These are phyloP conservation scores for Colletotrichum eleusines DNA, from an alignment of 2,329 filamentous ascomycete genomes.

Conservation along the genomic window DNA sequence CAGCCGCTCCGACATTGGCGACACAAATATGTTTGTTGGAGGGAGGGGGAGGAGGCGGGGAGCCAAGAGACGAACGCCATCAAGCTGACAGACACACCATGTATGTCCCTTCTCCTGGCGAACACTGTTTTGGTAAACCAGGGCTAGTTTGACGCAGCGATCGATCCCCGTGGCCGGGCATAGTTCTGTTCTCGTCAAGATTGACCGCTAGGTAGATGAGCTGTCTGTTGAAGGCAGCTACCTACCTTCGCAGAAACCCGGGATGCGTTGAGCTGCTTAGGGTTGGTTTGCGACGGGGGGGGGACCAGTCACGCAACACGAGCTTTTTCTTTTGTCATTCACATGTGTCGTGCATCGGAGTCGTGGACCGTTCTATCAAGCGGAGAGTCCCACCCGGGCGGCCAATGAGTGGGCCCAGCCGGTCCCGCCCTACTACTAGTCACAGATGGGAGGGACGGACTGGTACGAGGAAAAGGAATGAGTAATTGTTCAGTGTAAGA, in stretches of 20 bases:
- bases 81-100: background rate
- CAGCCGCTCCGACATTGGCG: slow-evolving; percentile 23
- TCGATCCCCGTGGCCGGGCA: background rate
- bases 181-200: background rate
- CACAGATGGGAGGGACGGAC: background rate
- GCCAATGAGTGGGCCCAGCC: slow-evolving; percentile 31
- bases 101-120: background rate
- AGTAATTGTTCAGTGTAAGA: slow-evolving; percentile 38
- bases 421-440: slow-evolving; percentile 15
- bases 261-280: background rate
- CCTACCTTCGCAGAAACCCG: background rate
- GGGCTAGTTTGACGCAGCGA: background rate
- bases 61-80: background rate
- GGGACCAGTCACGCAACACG: background rate
- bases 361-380: slow-evolving; percentile 31
- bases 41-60: background rate
- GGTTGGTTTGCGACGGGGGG: background rate
- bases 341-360: slow-evolving; percentile 37
- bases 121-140: background rate
- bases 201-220: background rate
- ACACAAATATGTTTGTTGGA: background rate
- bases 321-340: slow-evolving; percentile 38
- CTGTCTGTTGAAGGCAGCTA: background rate
- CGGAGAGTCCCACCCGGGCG: slow-evolving; percentile 8
- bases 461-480: slow-evolving; percentile 31